phyloP scores from a whole-genome alignment of 2,329 filamentous ascomycete species.

The Claviceps maximensis region DNA sequence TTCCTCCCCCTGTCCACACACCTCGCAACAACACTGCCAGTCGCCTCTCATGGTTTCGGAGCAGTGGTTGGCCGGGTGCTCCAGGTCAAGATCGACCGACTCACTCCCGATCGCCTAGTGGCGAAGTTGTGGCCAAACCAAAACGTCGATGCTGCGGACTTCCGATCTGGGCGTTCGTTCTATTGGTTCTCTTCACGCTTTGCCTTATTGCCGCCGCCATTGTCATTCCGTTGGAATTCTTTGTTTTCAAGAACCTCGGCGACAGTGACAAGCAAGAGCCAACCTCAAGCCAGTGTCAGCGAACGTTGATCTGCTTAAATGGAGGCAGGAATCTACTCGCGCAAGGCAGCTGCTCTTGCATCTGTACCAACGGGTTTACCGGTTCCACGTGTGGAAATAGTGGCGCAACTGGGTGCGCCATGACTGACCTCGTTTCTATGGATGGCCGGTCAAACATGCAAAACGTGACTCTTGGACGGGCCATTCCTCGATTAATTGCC shows the following conservation, averaged over 20 bases:
- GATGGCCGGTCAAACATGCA: slow-evolving; percentile 25
- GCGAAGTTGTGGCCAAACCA: slow-evolving; percentile 11
- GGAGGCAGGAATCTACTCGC: slow-evolving; percentile 65
- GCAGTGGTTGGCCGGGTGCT: slow-evolving; percentile 39
- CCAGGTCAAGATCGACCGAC: slow-evolving; percentile 11
- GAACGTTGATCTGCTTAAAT: slow-evolving; percentile 56
- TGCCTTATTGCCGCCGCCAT: slow-evolving; percentile 68
- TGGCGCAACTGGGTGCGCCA: slow-evolving; percentile 38
- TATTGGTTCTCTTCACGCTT: slow-evolving; percentile 51
- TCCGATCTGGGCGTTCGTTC: slow-evolving; percentile 63
- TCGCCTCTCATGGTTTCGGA: slow-evolving; percentile 31
- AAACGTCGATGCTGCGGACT: slow-evolving; percentile 68
- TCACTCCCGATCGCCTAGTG: slow-evolving; percentile 7
- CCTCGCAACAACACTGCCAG: slow-evolving; percentile 29
- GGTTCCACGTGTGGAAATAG: slow-evolving; percentile 37
- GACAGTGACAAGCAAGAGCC: slow-evolving; percentile 23
- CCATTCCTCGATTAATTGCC: slow-evolving; percentile 61
- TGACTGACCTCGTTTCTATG: slow-evolving; percentile 30
- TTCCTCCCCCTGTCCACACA: slow-evolving; percentile 46
- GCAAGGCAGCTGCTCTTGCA: slow-evolving; percentile 61
- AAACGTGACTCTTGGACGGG: slow-evolving; percentile 70
- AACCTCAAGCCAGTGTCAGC: slow-evolving; percentile 40
- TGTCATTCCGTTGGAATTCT: slow-evolving; percentile 58
- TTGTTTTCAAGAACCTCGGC: slow-evolving; percentile 41
- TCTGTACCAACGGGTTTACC: slow-evolving; percentile 82